Conservation (phyloP, 176 grass and related monocot genomes). For the Hsuehochloa calcarea region DNA sequence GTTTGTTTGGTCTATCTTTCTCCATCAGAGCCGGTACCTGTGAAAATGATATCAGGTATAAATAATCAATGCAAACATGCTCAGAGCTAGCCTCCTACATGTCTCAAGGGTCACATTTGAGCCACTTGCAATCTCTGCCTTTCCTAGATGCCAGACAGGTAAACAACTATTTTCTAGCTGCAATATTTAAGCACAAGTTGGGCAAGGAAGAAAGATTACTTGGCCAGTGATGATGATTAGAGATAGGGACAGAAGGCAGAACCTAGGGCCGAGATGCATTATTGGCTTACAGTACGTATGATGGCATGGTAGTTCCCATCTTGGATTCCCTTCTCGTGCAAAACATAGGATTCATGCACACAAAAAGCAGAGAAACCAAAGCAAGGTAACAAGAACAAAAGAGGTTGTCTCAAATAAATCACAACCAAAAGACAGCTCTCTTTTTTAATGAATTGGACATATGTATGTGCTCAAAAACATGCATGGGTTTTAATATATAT, state of each 20-base stretch:
- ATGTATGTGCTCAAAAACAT: background rate
- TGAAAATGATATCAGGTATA: slow-evolving; percentile 31
- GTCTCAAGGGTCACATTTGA: slow-evolving; percentile 30
- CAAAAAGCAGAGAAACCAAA: background rate
- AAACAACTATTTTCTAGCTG: slow-evolving; percentile 17
- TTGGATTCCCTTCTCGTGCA: slow-evolving; percentile 38
- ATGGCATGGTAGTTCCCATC: slow-evolving; percentile 22
- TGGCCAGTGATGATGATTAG: slow-evolving; percentile 2
- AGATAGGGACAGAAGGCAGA: slow-evolving; percentile 29
- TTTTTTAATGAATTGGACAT: background rate
- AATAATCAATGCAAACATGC: slow-evolving; percentile 7
- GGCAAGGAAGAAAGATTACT: slow-evolving; percentile 34
- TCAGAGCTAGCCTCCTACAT: background rate
- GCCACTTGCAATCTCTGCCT: slow-evolving; percentile 33
- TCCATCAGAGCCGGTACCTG: background rate
- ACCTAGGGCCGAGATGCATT: slow-evolving; percentile 38
- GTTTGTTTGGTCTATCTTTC: slow-evolving; percentile 27
- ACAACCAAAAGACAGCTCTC: background rate
- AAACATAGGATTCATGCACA: slow-evolving; percentile 32
- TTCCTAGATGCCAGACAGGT: slow-evolving; percentile 38
- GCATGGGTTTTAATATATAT: no score
- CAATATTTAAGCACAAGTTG: slow-evolving; percentile 39
- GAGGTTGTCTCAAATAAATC: background rate
- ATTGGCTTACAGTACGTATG: slow-evolving; percentile 23
- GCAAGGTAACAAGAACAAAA: background rate